Evolutionary conservation across 805 yeast genomes (phyloP).

Genomic region (Lipomyces kockii): DNA sequence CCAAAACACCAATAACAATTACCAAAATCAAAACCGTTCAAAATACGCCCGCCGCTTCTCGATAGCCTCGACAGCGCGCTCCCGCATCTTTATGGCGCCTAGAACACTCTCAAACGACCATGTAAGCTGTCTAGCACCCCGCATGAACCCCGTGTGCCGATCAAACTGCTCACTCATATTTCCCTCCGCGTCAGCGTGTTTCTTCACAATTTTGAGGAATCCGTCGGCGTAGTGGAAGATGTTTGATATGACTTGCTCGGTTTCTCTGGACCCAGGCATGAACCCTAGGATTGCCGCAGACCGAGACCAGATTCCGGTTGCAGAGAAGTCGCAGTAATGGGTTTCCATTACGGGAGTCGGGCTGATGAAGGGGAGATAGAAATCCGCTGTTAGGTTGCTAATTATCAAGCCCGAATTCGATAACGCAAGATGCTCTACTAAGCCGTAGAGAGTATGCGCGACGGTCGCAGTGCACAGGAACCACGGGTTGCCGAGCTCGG

Average conservation of each 20-base stretch:
- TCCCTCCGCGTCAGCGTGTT: conserved; percentile 62
- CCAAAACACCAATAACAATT: background rate
- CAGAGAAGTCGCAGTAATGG: conserved; percentile 16
- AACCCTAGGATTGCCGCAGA: conserved; percentile 17
- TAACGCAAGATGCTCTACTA: conserved; percentile 41
- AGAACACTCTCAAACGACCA: conserved; percentile 88
- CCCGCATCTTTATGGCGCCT: conserved; percentile 56
- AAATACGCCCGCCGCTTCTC: conserved; percentile 4
- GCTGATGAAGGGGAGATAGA: conserved; percentile 32
- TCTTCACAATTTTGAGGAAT: conserved; percentile 52
- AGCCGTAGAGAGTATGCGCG: conserved; percentile 43
- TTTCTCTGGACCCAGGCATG: conserved; percentile 14
- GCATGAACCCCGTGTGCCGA: conserved; percentile 77
- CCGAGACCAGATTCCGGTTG: conserved; percentile 13
- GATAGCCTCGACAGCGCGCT: conserved; percentile 17
- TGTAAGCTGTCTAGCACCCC: conserved; percentile 84
- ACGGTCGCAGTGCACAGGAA: conserved; percentile 57
- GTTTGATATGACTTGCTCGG: conserved; percentile 23
- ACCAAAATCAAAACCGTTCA: background rate
- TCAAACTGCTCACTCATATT: conserved; percentile 89
- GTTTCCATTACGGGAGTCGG: conserved; percentile 16
- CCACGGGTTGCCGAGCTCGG: conserved; percentile 92
- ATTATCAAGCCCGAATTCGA: conserved; percentile 23
- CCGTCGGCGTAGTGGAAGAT: conserved; percentile 53
- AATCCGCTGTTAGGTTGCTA: conserved; percentile 30